Conservation (phyloP, 441 rosid genomes). For the Kokia cookei region DNA sequence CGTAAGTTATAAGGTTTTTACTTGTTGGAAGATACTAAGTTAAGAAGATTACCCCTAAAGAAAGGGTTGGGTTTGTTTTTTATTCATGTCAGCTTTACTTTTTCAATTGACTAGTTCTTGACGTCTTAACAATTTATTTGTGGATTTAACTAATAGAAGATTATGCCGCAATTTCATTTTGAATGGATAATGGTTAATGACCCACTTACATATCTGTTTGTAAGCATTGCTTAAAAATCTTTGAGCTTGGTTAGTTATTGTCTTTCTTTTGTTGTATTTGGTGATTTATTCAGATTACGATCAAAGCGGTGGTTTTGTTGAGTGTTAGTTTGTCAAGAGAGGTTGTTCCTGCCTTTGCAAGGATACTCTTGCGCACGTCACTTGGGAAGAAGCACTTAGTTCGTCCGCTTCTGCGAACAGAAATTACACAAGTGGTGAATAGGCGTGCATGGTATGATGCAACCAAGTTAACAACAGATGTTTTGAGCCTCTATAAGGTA, state of each 20-base stretch:
- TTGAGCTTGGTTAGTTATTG: background rate
- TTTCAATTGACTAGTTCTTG: background rate
- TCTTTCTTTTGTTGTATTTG: conserved; percentile 1
- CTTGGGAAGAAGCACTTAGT: conserved; percentile 96
- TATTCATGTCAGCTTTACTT: background rate
- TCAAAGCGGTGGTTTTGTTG: conserved; percentile 69
- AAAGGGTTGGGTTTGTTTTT: background rate
- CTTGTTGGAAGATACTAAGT: background rate
- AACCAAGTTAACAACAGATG: conserved; percentile 74
- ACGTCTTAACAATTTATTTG: background rate
- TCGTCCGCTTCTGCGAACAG: conserved; percentile 78
- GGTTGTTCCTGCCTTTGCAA: conserved; percentile 89
- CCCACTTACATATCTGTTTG: background rate
- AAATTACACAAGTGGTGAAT: conserved; percentile 90
- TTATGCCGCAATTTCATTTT: background rate
- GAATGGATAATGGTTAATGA: background rate
- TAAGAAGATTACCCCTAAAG: background rate
- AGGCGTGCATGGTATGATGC: conserved; percentile 95
- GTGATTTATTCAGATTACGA: conserved; percentile 36
- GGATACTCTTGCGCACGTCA: conserved; percentile 81
- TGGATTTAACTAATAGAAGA: background rate
- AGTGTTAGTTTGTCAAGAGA: conserved; percentile 88
- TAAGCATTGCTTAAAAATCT: background rate
- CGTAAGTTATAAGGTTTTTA: background rate
- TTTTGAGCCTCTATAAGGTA: conserved; percentile 87